Conservation (phyloP, 1,284 basidiomycete genomes). For the Albatrellus sp. region DNA sequence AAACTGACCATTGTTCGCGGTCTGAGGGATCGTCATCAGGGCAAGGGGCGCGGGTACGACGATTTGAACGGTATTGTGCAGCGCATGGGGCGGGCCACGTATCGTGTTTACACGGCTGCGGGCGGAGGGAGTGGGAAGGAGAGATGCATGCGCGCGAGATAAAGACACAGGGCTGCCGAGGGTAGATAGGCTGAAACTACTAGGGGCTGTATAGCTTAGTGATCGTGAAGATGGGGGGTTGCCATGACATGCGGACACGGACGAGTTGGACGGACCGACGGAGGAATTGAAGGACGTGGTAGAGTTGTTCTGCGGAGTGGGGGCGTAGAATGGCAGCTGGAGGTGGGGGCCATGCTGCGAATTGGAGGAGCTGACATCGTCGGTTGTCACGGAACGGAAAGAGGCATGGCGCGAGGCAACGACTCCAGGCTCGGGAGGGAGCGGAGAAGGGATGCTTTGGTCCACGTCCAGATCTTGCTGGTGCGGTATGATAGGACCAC, state of each 20-base stretch:
- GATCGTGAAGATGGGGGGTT: too few species aligned
- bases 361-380: constrained; percentile 4
- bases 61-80: constrained; percentile 43
- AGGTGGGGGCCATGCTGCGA: too few species aligned
- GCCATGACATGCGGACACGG: too few species aligned
- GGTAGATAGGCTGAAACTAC: constrained; percentile 12
- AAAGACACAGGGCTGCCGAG: constrained; percentile 7
- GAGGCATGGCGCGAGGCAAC: constrained; percentile 13
- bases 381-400: constrained; percentile 15
- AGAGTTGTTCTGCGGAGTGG: too few species aligned
- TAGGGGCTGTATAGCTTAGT: constrained; percentile 9
- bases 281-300: too few species aligned
- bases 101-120: constrained; percentile 17
- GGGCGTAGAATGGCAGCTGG: too few species aligned
- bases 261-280: too few species aligned
- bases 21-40: constrained; percentile 19
- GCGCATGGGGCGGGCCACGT: constrained; percentile 37
- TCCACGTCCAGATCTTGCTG: constrained; percentile 8
- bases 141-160: constrained; percentile 9
- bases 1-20: constrained; percentile 1
- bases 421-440: constrained; percentile 12
- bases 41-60: constrained; percentile 46
- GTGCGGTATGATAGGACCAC: constrained; percentile 6
- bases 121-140: constrained; percentile 3
- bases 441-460: constrained; percentile 19